phyloP scores from a whole-genome alignment of 2,329 filamentous ascomycete species.

The Onygenales sp. region DNA sequence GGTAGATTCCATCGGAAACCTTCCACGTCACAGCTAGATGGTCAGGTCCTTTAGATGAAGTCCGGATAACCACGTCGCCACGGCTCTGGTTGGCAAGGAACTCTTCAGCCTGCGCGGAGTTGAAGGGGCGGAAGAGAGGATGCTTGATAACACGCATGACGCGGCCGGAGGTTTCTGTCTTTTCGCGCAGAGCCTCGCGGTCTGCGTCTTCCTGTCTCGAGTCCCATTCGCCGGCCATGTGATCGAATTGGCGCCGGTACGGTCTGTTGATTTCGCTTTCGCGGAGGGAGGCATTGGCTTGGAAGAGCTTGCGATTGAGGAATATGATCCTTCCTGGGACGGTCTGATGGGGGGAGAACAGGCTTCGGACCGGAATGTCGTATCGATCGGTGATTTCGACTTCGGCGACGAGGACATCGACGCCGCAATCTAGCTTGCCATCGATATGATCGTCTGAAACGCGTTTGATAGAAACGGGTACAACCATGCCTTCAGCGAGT shows the following conservation, averaged over 20 bases:
- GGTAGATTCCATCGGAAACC: conserved; percentile 88
- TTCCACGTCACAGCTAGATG: conserved; percentile 98
- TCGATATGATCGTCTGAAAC: conserved; percentile 90
- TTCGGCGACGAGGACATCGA: conserved; percentile 78
- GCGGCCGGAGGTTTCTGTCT: conserved; percentile 74
- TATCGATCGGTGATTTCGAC: conserved; percentile 69
- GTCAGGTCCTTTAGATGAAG: conserved; percentile 89
- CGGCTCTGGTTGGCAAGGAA: conserved; percentile 76
- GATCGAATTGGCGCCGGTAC: conserved; percentile 59
- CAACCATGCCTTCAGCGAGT: conserved; percentile 79
- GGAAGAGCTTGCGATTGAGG: conserved; percentile 77
- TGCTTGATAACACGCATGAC: conserved; percentile 96
- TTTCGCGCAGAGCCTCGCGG: conserved; percentile 72
- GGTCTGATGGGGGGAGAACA: conserved; percentile 72
- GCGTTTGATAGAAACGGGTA: conserved; percentile 78
- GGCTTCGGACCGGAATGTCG: conserved; percentile 57
- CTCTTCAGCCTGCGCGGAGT: conserved; percentile 83
- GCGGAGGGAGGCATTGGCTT: conserved; percentile 72
- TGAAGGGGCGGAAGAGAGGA: conserved; percentile 89
- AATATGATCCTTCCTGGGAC: conserved; percentile 80
- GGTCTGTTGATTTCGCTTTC: conserved; percentile 71
- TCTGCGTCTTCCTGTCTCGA: conserved; percentile 70
- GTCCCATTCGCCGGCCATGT: conserved; percentile 78
- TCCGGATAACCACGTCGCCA: conserved; percentile 89
- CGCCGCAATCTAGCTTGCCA: conserved; percentile 84